Conservation (phyloP, 305 asterid genomes). For the Fraxinus dipetala region DNA sequence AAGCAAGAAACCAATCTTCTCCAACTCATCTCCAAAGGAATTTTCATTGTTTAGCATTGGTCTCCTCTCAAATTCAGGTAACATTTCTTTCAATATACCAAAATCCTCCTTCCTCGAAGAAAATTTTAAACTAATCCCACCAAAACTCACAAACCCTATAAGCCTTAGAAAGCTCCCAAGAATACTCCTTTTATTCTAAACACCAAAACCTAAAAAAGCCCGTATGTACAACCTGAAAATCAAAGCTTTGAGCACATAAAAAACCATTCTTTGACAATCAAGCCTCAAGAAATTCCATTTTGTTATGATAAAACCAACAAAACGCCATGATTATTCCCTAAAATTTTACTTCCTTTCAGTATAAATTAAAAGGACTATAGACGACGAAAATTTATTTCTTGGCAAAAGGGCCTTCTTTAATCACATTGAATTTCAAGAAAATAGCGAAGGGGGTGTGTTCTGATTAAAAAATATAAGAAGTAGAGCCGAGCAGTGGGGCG, state of each 20-base stretch:
- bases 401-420: slow-evolving; percentile 23
- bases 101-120: slow-evolving; percentile 24
- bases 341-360: slow-evolving; percentile 11
- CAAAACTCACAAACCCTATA: slow-evolving; percentile 26
- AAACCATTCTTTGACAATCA: slow-evolving; percentile 21
- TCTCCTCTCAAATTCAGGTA: slow-evolving; percentile 77
- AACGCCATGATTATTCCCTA: slow-evolving; percentile 38
- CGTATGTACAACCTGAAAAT: slow-evolving; percentile 26
- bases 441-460: not conserved
- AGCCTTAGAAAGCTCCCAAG: slow-evolving; percentile 25
- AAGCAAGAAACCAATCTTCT: slow-evolving; percentile 65
- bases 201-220: slow-evolving; percentile 22
- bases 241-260: slow-evolving; percentile 10
- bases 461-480: not conserved
- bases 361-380: slow-evolving; percentile 16
- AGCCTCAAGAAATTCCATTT: slow-evolving; percentile 2
- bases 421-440: slow-evolving; percentile 28
- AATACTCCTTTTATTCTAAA: slow-evolving; percentile 18
- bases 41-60: slow-evolving; percentile 67
- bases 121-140: slow-evolving; percentile 16
- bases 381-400: not conserved
- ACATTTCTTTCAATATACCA: slow-evolving; percentile 43
- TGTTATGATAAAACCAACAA: slow-evolving; percentile 14
- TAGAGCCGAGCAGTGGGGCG: slow-evolving; percentile 24
- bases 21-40: slow-evolving; percentile 84